Evolutionary conservation across 108 stramenopile species (phyloP), one percentile per base, ranked within the genome.

Genomic region (Fragilaria radians): DNA sequence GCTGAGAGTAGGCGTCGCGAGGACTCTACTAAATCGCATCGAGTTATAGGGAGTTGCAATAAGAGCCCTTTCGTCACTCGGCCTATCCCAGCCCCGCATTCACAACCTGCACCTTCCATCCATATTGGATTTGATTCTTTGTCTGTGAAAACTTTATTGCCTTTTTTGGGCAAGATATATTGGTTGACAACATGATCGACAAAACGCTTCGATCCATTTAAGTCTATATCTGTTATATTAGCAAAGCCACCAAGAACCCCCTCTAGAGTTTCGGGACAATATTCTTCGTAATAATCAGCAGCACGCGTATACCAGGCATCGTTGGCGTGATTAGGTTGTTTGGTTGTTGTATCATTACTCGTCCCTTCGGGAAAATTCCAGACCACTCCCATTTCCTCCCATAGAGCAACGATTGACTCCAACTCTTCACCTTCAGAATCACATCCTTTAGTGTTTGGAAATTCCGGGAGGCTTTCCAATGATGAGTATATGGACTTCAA

Each of bases 221-320:
- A 71, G 57, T 97, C 96, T n/a, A 57, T 52, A 48, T 79, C 66
- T 0, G 88, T 83, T 42, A 97, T 62, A 19, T 57, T 62, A 1
- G 89, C 94, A 72, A 91, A 93, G 21, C 94, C 94, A 19, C 96
- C 94, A 28, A 97, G 57, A 3, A 97, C 89, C 3, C 94, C 94
- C 62, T 95, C 86, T 1, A 94, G 70, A 4, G 91, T 88, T 3
- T 80, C 62, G 5, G 81, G 72, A 57, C 90, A 93, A 52, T 94
- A 90, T 28, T 88, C 71, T 56, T 95, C 91, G 68, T 89, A 97
- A 67, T 93, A 94, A 5, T 84, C 82, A 11, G 73, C 63, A 2
- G 94, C 92, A 27, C 65, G 67, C 22, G 69, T 57, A 61, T 97
- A 97, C 94, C 94, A 97, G 11, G 36, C 36, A 42, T 42, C 36